phyloP scores from a whole-genome alignment of 345 rosid genomes.

The Eutrema yunnanense region DNA sequence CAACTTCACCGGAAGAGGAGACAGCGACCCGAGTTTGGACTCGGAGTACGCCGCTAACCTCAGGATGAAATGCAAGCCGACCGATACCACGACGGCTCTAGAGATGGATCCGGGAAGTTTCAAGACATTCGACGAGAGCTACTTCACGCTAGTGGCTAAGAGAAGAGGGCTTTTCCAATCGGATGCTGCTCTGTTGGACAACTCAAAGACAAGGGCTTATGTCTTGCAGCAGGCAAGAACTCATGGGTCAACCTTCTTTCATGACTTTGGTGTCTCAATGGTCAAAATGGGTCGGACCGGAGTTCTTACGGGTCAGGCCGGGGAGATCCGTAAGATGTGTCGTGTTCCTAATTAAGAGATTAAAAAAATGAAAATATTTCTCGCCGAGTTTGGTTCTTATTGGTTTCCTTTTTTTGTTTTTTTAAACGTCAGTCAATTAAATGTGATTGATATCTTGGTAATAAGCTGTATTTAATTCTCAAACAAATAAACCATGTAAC shows the following conservation, averaged over 20 bases:
- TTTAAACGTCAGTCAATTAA: neutral
- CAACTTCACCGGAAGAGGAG: constrained; percentile 65
- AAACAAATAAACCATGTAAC: neutral
- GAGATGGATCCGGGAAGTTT: constrained; percentile 57
- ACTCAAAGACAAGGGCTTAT: constrained; percentile 21
- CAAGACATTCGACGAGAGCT: constrained; percentile 38
- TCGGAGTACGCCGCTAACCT: constrained; percentile 32
- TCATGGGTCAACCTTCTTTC: constrained; percentile 27
- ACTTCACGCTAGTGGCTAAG: constrained; percentile 35
- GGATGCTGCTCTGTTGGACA: constrained; percentile 50
- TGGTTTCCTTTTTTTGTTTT: neutral
- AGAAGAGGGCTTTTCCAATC: constrained; percentile 55
- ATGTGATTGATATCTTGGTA: constrained; percentile 10
- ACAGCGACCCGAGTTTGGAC: constrained; percentile 52
- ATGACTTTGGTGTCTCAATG: constrained; percentile 56
- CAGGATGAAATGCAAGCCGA: constrained; percentile 47
- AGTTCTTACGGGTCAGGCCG: constrained; percentile 36
- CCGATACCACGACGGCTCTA: constrained; percentile 29
- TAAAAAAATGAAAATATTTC: neutral
- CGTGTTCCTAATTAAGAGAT: constrained; percentile 30
- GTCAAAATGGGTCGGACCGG: constrained; percentile 44
- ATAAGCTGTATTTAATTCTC: constrained; percentile 6
- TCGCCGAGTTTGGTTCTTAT: neutral
- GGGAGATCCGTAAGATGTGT: constrained; percentile 58
- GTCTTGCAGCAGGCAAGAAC: constrained; percentile 1